Percentiles rank a stretch among this genome's conserved stretches.
Conservation (phyloP, 2,329 filamentous ascomycete genomes). For the Catunica adiposa region DNA sequence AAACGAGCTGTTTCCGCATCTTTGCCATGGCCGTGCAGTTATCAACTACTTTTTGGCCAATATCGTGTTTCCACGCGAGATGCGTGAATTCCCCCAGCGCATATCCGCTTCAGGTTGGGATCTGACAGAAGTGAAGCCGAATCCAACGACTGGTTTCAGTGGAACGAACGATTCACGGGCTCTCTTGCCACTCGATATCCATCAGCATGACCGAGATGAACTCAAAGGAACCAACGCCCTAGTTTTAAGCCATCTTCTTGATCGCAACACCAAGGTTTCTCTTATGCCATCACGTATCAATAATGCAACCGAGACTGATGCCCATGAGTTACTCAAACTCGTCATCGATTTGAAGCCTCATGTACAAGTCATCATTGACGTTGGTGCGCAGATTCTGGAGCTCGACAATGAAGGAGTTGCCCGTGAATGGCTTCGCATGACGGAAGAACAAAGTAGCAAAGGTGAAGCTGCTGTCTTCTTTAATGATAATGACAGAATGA, state of each 20-base stretch:
- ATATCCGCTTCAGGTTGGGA: slow-evolving; percentile 54
- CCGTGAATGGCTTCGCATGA: slow-evolving; percentile 31
- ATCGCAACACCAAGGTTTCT: slow-evolving; percentile 31
- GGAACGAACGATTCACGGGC: slow-evolving; percentile 48
- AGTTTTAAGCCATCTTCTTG: slow-evolving; percentile 43
- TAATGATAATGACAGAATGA: slow-evolving; percentile 35
- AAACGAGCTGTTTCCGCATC: slow-evolving; percentile 31
- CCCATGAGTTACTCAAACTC: slow-evolving; percentile 28
- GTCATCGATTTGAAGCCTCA: slow-evolving; percentile 25
- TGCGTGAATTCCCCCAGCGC: slow-evolving; percentile 46
- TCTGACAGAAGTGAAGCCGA: slow-evolving; percentile 29
- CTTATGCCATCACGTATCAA: slow-evolving; percentile 17
- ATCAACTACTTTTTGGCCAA: slow-evolving; percentile 48
- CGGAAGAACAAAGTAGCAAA: not conserved
- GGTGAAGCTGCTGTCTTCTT: slow-evolving; percentile 37
- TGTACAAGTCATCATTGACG: slow-evolving; percentile 48
- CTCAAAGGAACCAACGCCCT: slow-evolving; percentile 51
- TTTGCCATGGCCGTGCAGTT: slow-evolving; percentile 34
- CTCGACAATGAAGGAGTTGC: slow-evolving; percentile 40
- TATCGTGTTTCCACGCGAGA: slow-evolving; percentile 43
- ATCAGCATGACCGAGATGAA: slow-evolving; percentile 35
- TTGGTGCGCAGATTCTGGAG: slow-evolving; percentile 54
- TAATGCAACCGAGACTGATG: slow-evolving; percentile 18
- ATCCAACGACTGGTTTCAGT: slow-evolving; percentile 48
- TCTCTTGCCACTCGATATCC: slow-evolving; percentile 39